Conservation (phyloP, 495 filamentous ascomycete genomes). For the Penicillium alfredii region DNA sequence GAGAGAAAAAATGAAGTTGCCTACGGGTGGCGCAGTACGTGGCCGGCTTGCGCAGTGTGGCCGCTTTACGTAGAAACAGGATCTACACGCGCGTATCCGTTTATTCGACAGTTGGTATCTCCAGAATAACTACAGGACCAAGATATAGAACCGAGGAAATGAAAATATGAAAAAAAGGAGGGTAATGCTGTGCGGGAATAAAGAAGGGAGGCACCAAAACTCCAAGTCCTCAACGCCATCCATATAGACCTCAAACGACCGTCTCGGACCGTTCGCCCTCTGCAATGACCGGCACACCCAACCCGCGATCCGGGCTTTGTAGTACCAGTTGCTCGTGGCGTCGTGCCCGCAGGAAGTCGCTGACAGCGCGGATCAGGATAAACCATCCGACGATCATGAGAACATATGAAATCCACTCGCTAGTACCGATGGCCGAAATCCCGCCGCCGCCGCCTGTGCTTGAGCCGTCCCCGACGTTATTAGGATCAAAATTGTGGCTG, state of each 20-base stretch:
- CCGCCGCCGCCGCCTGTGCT: slow-evolving; percentile 38
- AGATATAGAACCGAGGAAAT: slow-evolving; percentile 12
- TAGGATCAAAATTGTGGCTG: slow-evolving; percentile 79
- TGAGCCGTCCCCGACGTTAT: slow-evolving; percentile 46
- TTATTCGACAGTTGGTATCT: slow-evolving; percentile 35
- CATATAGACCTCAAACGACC: too few relatives aligned
- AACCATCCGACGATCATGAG: slow-evolving; percentile 99
- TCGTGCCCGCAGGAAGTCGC: slow-evolving; percentile 79
- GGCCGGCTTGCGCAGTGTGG: slow-evolving; percentile 17
- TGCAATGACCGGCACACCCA: slow-evolving; percentile 82
- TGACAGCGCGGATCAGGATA: slow-evolving; percentile 82
- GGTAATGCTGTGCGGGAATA: too few relatives aligned
- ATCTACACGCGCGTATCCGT: too few relatives aligned
- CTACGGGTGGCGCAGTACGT: slow-evolving; percentile 21
- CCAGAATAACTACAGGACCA: slow-evolving; percentile 21
- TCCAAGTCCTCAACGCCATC: too few relatives aligned
- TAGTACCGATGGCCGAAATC: slow-evolving; percentile 53
- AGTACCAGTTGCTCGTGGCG: slow-evolving; percentile 88
- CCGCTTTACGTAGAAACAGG: too few relatives aligned
- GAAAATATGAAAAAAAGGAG: slow-evolving; percentile 8
- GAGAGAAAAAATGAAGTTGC: slow-evolving; percentile 12
- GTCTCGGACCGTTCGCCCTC: slow-evolving; percentile 77
- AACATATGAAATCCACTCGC: slow-evolving; percentile 86
- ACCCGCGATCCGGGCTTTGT: slow-evolving; percentile 87
- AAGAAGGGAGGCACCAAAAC: too few relatives aligned